Evolutionary conservation across 169 alveolate genomes (phyloP).

Genomic region (Sarcocystis neurona): DNA sequence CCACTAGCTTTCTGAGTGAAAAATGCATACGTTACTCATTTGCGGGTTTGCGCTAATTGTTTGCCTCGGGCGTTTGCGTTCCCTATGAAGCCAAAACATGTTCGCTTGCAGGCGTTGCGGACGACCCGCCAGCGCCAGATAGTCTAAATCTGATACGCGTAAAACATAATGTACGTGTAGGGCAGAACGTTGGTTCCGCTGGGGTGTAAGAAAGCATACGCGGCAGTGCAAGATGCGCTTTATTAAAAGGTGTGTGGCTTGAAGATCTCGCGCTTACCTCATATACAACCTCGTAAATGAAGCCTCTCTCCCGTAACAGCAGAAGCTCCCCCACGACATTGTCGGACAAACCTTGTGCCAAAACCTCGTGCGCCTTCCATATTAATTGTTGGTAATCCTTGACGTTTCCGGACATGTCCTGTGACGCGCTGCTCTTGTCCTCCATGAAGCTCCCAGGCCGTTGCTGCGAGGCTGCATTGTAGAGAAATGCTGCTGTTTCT

Average conservation of each 20-base stretch:
- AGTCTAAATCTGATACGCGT: neutral
- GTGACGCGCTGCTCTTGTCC: neutral
- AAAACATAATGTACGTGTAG: neutral
- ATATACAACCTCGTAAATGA: constrained; percentile 12
- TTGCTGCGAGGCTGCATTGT: neutral
- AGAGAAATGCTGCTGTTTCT: neutral
- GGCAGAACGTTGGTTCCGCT: neutral
- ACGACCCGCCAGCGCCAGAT: too few species aligned
- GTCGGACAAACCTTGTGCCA: neutral
- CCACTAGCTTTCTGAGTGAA: too few species aligned
- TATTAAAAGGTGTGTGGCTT: too few species aligned
- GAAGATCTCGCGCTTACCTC: constrained; percentile 27
- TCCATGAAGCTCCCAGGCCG: neutral
- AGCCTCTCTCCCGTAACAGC: neutral
- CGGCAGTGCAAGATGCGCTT: too few species aligned
- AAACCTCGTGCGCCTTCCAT: neutral
- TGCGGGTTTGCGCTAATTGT: too few species aligned
- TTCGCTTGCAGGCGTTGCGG: too few species aligned
- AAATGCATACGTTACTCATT: too few species aligned
- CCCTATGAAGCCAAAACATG: too few species aligned
- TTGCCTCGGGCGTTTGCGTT: too few species aligned
- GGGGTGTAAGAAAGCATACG: neutral
- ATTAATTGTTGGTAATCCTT: neutral
- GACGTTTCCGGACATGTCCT: neutral
- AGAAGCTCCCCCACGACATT: neutral